Evolutionary conservation across 208 protist species (phyloP), one percentile per base, ranked within the genome.

Genomic region (Plasmodiophora brassicae): DNA sequence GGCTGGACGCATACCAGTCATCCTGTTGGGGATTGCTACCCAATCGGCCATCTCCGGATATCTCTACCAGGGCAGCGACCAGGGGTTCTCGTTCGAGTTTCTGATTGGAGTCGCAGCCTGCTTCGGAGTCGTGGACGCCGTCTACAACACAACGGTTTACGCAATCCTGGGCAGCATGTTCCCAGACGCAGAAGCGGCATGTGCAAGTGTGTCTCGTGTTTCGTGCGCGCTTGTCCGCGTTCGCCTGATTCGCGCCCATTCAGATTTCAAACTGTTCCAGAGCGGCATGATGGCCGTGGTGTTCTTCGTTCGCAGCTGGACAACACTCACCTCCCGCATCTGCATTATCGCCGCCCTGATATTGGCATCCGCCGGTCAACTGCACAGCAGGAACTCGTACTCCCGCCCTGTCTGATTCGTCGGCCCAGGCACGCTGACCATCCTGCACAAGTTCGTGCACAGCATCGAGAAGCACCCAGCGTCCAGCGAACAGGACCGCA

Each of bases 221-320:
- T n/a, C n/a, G n/a, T n/a, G n/a, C n/a, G n/a, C n/a, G n/a, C n/a
- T n/a, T n/a, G n/a, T n/a, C n/a, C n/a, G n/a, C n/a, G n/a, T n/a
- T n/a, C n/a, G n/a, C n/a, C n/a, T n/a, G n/a, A n/a, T n/a, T n/a
- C n/a, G n/a, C n/a, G n/a, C n/a, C 41, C n/a, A n/a, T 36, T 5
- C n/a, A 78, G 65, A 78, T 78, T 78, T 78, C 65, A 78, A 78
- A 78, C 41, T 78, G n/a, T 78, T 78, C n/a, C 65, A 78, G 41
- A 78, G 65, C n/a, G 65, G 65, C 10, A 78, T 78, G 65, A 78
- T 78, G 5, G 65, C 65, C n/a, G 65, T 38, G 10, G 65, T 38
- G 20, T 78, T 78, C n/a, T 78, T 78, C 65, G 32, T 44, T 32
- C 65, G 65, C 20, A 38, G 41, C 5, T 78, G n/a, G 14, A 78